Percentiles rank a stretch among this genome's conserved stretches.
phyloP scores from a whole-genome alignment of 441 rosid genomes.

The Erodium chrysanthum region DNA sequence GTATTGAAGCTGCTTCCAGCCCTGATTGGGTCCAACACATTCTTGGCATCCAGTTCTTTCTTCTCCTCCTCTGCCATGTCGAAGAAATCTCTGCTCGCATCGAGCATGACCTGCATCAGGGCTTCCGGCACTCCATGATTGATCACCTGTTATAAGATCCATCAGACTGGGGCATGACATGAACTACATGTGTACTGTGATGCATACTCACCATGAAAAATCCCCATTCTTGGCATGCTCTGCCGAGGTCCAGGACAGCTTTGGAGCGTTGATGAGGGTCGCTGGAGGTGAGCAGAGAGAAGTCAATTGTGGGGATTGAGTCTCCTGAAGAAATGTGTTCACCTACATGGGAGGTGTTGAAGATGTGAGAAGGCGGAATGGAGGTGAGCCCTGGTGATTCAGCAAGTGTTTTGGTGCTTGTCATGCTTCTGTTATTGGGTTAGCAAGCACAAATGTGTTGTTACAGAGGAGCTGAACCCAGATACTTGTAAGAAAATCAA shows the following conservation, averaged over 20 bases:
- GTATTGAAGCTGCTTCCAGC: conserved; percentile 47
- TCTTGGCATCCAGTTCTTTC: conserved; percentile 31
- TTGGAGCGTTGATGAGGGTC: conserved; percentile 25
- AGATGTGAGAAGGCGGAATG: conserved; percentile 29
- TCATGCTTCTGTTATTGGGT: no score
- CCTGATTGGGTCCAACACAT: conserved; percentile 43
- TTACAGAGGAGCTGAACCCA: not conserved
- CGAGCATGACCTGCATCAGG: no score
- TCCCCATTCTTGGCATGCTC: conserved; percentile 54
- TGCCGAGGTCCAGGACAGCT: conserved; percentile 28
- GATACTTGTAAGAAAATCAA: not conserved
- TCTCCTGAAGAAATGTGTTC: no score
- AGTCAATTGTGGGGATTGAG: conserved; percentile 37
- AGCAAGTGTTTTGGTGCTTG: conserved; percentile 25
- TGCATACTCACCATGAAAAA: conserved; percentile 34
- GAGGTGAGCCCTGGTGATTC: conserved; percentile 34
- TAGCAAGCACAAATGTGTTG: not conserved
- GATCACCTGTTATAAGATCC: no score
- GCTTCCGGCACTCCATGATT: conserved; percentile 34
- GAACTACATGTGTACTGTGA: no score
- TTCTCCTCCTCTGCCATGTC: conserved; percentile 26
- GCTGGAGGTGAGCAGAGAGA: conserved; percentile 31
- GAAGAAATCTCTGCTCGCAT: conserved; percentile 9
- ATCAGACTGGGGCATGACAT: no score
- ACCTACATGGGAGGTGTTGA: conserved; percentile 15